Conservation (phyloP, 2,329 filamentous ascomycete species). For the Ambrosiella xylebori region DNA sequence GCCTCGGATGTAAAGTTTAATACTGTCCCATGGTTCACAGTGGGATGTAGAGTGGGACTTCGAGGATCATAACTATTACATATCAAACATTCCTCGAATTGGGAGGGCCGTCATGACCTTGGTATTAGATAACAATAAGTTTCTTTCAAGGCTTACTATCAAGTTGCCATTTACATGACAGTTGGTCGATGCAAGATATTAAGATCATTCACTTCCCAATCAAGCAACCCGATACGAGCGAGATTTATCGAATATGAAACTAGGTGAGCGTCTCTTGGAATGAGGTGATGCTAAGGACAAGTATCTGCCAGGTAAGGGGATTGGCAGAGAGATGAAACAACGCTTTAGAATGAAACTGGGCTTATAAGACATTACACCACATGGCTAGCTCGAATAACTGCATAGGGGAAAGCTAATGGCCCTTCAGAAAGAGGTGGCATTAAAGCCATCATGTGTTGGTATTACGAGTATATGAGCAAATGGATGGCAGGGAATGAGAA, state of each 20-base stretch:
- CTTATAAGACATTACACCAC: not conserved
- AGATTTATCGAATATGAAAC: not conserved
- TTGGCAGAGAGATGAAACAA: not conserved
- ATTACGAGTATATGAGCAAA: too few relatives aligned
- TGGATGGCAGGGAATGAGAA: too few relatives aligned
- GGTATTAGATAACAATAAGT: not conserved
- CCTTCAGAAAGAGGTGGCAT: too few relatives aligned
- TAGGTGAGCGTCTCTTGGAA: not conserved
- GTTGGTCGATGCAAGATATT: not conserved
- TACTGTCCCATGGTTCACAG: not conserved
- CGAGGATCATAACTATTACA: not conserved
- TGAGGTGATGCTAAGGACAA: not conserved
- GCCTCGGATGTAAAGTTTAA: not conserved
- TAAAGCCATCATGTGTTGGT: too few relatives aligned
- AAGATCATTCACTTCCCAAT: not conserved
- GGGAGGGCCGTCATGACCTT: too few relatives aligned
- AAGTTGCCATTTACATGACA: not conserved
- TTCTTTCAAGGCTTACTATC: not conserved
- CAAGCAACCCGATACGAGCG: not conserved
- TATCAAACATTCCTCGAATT: too few relatives aligned
- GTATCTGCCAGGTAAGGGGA: not conserved
- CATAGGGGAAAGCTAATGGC: too few relatives aligned
- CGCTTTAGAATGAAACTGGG: not conserved
- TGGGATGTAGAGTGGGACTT: not conserved
- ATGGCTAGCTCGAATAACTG: not conserved